Evolutionary conservation across 1,284 basidiomycete species (phyloP).

Genomic region (Megacollybia platyphylla): DNA sequence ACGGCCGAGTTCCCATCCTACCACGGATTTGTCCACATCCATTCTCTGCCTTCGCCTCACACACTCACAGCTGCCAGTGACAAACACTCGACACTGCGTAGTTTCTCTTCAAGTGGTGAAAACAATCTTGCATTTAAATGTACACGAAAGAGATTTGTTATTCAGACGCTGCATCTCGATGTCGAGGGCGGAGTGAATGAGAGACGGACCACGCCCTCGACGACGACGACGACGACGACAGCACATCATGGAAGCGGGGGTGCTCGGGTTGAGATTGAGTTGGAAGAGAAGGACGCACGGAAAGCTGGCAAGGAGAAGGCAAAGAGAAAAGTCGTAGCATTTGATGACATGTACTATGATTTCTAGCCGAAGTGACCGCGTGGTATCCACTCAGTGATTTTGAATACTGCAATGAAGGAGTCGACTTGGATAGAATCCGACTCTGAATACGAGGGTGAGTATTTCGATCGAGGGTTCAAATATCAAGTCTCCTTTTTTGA

Average conservation of each 20-base stretch:
- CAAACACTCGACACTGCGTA: conserved; percentile 66
- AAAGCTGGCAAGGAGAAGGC: conserved; percentile 24
- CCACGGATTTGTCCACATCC: conserved; percentile 73
- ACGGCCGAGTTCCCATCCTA: conserved; percentile 64
- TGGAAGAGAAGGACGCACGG: conserved; percentile 1
- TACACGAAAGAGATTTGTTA: conserved; percentile 74
- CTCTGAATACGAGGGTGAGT: background rate
- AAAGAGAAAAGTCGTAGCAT: conserved; percentile 62
- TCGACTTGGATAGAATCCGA: background rate
- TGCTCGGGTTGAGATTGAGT: background rate
- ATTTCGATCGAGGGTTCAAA: background rate
- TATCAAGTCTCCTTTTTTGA: background rate
- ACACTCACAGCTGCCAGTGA: conserved; percentile 64
- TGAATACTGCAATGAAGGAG: background rate
- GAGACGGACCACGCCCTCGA: conserved; percentile 55
- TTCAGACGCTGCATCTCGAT: conserved; percentile 91
- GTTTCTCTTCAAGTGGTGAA: conserved; percentile 62
- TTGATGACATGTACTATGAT: conserved; percentile 50
- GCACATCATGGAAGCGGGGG: conserved; percentile 5
- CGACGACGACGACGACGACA: background rate
- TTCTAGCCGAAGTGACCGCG: conserved; percentile 19
- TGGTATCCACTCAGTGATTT: background rate
- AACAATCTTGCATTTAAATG: conserved; percentile 96
- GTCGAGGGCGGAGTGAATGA: conserved; percentile 87
- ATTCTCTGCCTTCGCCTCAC: conserved; percentile 58